Base-by-base conservation (phyloP, 192 early-diverging fungal genomes). In the Pilaira anomala region DNA sequence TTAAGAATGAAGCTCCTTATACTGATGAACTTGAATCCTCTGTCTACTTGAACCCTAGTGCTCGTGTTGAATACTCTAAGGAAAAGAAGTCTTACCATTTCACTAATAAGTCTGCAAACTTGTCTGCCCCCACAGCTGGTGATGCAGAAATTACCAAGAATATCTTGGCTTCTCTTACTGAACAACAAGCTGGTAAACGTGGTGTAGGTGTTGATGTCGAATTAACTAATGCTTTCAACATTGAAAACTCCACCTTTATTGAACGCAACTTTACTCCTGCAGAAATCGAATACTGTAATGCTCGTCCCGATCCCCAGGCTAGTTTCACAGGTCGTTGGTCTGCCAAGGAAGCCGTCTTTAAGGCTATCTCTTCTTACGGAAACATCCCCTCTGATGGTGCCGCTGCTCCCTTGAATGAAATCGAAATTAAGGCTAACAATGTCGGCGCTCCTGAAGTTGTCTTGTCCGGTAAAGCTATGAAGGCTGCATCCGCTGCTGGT, bases 331-430 rank as follows among this genome's bases (percentile, higher is more conserved):
- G 95, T 53, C 85, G 89, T 28, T 98, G 95, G 95, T 90, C 89
- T 7, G 95, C 95, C 56, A 98, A 98, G 83, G 95, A 98, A 68
- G 92, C 95, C 1, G 91, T 93, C 14, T 81, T 98, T 69, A 98
- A 98, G 84, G 94, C 95, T 13, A 86, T 97, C 22, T 87, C 86
- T 42, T 90, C 86, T 7, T 82, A 69, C 14, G 72, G 72, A 22
- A 74, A 75, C 36, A 91, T 95, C 16, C 90, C 86, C 85, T 83
- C 80, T 30, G 74, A 88, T 56, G 93, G 93, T 41, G 85, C 87
- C 39, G 95, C 77, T 28, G 95, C 95, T 2, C 91, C 94, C 22
- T 66, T 98, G 41, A 84, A 80, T 19, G 94, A 98, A 30, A 96
- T 98, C 73, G 95, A 98, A 70, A 86, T 98, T 41, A 53, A 83